A percentile compares a stretch with the other conserved stretches of the same genome.
Evolutionary conservation across 2,329 filamentous ascomycete species (phyloP).

Genomic region (Aureobasidium subglaciale): DNA sequence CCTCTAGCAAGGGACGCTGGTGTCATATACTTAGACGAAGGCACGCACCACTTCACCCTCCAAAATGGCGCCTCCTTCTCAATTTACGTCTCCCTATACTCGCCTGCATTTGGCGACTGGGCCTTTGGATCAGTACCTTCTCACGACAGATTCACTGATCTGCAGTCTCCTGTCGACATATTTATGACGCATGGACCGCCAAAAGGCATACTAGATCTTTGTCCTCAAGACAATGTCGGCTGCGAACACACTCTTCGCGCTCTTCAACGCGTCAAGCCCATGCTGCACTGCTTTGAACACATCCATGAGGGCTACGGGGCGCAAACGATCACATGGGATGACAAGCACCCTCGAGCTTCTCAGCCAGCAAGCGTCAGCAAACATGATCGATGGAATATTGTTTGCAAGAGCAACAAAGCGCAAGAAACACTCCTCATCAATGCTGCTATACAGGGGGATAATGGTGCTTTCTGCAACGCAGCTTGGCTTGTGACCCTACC

Average conservation of each 20-base stretch:
- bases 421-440: conserved; percentile 50
- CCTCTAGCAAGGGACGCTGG: not conserved
- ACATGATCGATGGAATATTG: not conserved
- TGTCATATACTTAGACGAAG: conserved; percentile 42
- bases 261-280: conserved; percentile 42
- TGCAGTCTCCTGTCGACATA: conserved; percentile 40
- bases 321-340: conserved; percentile 33
- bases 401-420: not conserved
- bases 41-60: conserved; percentile 40
- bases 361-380: not conserved
- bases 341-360: not conserved
- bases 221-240: conserved; percentile 37
- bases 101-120: conserved; percentile 36
- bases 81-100: conserved; percentile 48
- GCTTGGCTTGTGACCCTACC: conserved; percentile 46
- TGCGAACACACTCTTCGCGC: conserved; percentile 49
- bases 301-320: conserved; percentile 51
- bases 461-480: conserved; percentile 40
- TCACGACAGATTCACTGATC: not conserved
- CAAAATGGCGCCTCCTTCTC: conserved; percentile 43
- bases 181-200: conserved; percentile 58
- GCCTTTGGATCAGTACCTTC: not conserved
- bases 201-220: conserved; percentile 42
- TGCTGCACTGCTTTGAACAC: conserved; percentile 55
- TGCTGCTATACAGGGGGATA: conserved; percentile 43